These are phyloP conservation scores for Schizopora paradoxa DNA, from an alignment of 1,284 basidiomycete species.

Conservation along the genomic window DNA sequence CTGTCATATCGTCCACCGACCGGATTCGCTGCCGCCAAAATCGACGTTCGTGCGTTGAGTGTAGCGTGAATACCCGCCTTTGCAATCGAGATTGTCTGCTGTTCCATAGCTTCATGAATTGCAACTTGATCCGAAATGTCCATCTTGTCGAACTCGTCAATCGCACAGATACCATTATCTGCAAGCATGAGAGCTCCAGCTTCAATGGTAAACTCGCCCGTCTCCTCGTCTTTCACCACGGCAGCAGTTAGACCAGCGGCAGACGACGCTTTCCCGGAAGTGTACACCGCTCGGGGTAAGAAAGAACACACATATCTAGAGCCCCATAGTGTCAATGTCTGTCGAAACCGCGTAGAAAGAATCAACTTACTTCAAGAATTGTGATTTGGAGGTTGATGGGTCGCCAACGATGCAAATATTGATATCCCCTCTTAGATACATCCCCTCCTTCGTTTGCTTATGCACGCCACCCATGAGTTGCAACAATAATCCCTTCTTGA, in stretches of 20 bases:
- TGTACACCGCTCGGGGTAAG: constrained; percentile 96
- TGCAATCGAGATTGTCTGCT: constrained; percentile 98
- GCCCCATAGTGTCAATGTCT: constrained; percentile 1
- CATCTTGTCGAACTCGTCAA: constrained; percentile 99
- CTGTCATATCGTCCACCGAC: constrained; percentile 95
- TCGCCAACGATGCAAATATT: constrained; percentile 99
- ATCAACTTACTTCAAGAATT: constrained; percentile 88
- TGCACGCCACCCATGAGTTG: constrained; percentile 99
- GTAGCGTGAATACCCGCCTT: constrained; percentile 99
- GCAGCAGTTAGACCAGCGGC: constrained; percentile 98
- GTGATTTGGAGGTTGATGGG: constrained; percentile 95
- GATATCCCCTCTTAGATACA: constrained; percentile 95
- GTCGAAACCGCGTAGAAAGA: constrained; percentile 1
- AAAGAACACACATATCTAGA: constrained; percentile 96
- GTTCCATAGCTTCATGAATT: constrained; percentile 99
- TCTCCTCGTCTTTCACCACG: constrained; percentile 98
- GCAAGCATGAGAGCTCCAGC: constrained; percentile 98
- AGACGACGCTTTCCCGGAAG: constrained; percentile 97
- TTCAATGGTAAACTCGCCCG: constrained; percentile 99
- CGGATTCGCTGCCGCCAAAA: constrained; percentile 97
- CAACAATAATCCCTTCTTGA: constrained; percentile 96
- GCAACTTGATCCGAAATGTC: constrained; percentile 98
- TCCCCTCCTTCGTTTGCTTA: constrained; percentile 94
- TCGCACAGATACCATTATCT: constrained; percentile 99
- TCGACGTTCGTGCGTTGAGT: constrained; percentile 95